Conservation (phyloP, 2,329 filamentous ascomycete species). For the Aspergillus transmontanensis region DNA sequence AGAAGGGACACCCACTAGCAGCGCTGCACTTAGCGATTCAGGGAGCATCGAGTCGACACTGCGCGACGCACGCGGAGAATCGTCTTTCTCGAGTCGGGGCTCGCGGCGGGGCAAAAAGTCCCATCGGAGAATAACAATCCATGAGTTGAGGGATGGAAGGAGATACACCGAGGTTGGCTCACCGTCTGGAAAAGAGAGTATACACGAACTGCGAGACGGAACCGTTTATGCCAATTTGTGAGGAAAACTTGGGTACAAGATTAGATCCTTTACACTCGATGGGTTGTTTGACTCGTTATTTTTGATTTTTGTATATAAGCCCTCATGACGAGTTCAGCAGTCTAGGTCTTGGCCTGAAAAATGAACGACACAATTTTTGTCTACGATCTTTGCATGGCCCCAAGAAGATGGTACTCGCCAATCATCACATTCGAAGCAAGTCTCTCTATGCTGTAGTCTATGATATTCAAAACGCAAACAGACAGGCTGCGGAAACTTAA, state of each 20-base stretch:
- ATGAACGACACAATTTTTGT: neutral
- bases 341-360: neutral
- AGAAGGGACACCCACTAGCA: conserved; percentile 29
- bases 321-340: neutral
- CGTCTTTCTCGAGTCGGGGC: conserved; percentile 25
- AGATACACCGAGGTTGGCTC: conserved; percentile 45
- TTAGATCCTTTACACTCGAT: neutral
- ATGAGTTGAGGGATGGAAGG: conserved; percentile 46
- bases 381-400: too few species aligned
- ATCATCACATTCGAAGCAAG: neutral
- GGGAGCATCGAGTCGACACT: conserved; percentile 33
- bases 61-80: conserved; percentile 23
- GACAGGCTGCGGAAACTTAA: neutral
- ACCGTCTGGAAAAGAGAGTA: conserved; percentile 38
- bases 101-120: conserved; percentile 32
- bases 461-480: neutral
- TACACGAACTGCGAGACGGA: conserved; percentile 47
- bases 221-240: conserved; percentile 44
- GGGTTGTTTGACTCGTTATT: neutral
- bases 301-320: neutral
- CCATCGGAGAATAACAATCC: conserved; percentile 42
- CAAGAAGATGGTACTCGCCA: neutral
- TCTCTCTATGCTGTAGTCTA: conserved; percentile 6
- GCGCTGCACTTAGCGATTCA: conserved; percentile 33
- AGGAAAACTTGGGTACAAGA: neutral